A percentile compares a stretch with the other conserved stretches of the same genome.
These are phyloP conservation scores for Mortierella sp. DNA, from an alignment of 371 early-diverging fungal genomes.

Conservation along the genomic window DNA sequence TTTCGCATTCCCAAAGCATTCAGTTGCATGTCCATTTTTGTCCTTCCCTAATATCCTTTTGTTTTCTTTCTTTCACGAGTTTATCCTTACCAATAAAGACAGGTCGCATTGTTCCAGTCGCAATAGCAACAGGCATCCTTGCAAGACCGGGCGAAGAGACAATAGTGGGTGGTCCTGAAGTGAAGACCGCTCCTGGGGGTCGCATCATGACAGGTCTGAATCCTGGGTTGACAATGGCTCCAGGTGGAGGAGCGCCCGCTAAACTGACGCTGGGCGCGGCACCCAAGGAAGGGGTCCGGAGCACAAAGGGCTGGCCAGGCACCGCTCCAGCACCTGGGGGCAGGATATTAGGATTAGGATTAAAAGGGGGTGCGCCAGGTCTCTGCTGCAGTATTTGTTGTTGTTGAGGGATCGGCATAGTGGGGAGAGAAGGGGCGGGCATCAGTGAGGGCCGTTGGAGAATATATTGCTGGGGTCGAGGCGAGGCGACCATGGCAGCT, in stretches of 20 bases:
- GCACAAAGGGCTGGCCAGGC: slow-evolving; percentile 21
- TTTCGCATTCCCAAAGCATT: not conserved
- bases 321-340: slow-evolving; percentile 16
- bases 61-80: not conserved
- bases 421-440: slow-evolving; percentile 20
- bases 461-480: slow-evolving; percentile 30
- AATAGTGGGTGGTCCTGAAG: slow-evolving; percentile 41
- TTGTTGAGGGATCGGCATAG: slow-evolving; percentile 16
- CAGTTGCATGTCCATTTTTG: not conserved
- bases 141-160: slow-evolving; percentile 44
- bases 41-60: not conserved
- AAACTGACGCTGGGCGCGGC: slow-evolving; percentile 43
- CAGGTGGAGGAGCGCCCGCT: slow-evolving; percentile 11
- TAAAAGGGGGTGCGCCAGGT: slow-evolving; percentile 14
- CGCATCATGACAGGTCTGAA: slow-evolving; percentile 40
- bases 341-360: slow-evolving; percentile 28
- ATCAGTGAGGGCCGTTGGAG: slow-evolving; percentile 33
- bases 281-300: slow-evolving; percentile 42
- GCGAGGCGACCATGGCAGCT: slow-evolving; percentile 14
- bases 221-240: slow-evolving; percentile 8
- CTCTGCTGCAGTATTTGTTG: slow-evolving; percentile 16
- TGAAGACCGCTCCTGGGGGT: slow-evolving; percentile 35
- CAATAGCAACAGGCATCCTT: slow-evolving; percentile 36
- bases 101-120: slow-evolving; percentile 27
- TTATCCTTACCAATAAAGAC: slow-evolving; percentile 42